Conservation (phyloP, 1,139 yeast species). For the Protomyces gravidus region DNA sequence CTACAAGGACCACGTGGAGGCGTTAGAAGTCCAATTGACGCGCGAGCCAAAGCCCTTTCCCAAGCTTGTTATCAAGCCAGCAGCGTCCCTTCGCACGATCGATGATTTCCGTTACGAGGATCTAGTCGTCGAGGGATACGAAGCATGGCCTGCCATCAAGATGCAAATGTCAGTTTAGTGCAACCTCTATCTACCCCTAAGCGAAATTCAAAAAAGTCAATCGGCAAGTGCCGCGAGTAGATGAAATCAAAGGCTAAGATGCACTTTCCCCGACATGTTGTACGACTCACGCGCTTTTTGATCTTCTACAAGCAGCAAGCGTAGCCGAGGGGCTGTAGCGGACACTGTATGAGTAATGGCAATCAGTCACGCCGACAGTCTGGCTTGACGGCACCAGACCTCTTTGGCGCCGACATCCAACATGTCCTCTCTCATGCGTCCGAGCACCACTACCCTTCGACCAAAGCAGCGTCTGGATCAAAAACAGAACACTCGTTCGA, state of each 20-base stretch:
- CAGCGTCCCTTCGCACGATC: slow-evolving; percentile 54
- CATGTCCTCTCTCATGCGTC: slow-evolving; percentile 8
- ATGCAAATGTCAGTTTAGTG: slow-evolving; percentile 72
- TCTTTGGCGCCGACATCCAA: background rate
- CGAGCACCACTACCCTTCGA: slow-evolving; percentile 8
- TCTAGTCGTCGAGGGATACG: slow-evolving; percentile 70
- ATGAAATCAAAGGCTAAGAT: too few species aligned
- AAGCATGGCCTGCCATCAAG: slow-evolving; percentile 76
- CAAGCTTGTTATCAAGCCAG: slow-evolving; percentile 54
- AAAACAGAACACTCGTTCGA: background rate
- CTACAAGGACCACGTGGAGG: slow-evolving; percentile 86
- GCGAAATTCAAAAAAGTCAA: too few species aligned
- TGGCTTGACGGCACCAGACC: background rate
- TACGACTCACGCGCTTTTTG: too few species aligned
- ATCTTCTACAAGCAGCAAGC: too few species aligned
- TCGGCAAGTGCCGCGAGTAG: too few species aligned
- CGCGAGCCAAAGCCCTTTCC: slow-evolving; percentile 81
- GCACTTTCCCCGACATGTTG: too few species aligned
- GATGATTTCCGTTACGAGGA: slow-evolving; percentile 89
- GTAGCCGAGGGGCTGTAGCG: too few species aligned
- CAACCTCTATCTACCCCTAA: background rate
- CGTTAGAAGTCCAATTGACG: slow-evolving; percentile 68
- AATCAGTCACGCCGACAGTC: background rate
- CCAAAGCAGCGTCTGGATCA: background rate
- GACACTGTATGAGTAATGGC: background rate